Evolutionary conservation across 1,139 yeast species (phyloP), one percentile per base, ranked within the genome.

Genomic region (Saccharomycopsis hybrid): DNA sequence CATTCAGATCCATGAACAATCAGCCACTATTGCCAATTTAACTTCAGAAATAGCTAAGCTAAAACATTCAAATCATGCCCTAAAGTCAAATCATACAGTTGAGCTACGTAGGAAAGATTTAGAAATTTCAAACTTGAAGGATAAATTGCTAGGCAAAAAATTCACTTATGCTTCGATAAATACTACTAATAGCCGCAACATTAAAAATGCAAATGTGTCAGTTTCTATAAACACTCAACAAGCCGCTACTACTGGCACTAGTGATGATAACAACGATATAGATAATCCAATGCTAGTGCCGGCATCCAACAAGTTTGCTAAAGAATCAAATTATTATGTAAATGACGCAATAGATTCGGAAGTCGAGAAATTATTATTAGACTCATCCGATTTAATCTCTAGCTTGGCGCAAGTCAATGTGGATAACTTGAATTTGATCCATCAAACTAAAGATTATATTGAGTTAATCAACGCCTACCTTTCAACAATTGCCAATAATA

Each of bases 341-440:
- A 27, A 49, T 9, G 55, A 52, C 28, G 37, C 47, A 33, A n/a
- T n/a, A n/a, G n/a, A n/a, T n/a, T n/a, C n/a, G n/a, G 55, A 52
- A 41, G 51, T 49, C 7, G 45, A 49, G 28, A 44, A 43, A 32
- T 36, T 52, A 35, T 43, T 52, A 50, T 44, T 49, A 2, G 55
- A 52, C 39, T 44, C 51, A n/a, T 46, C 53, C 8, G 52, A 49
- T 41, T 44, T 49, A 31, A 49, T 52, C 25, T 37, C 46, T 3
- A 52, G 49, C 31, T 38, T 52, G 28, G 47, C 53, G 4, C 29
- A 33, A 8, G 25, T 47, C 8, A 49, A 52, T 41, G 41, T 36
- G 2, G 40, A 46, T 1, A 49, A 43, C 24, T 42, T 52, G 32
- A 28, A 40, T 9, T 30, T 46, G 4, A 30, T 46, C n/a, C 8